Percentiles rank a stretch among this genome's conserved stretches.
These are phyloP conservation scores for Mycena sp. DNA, from an alignment of 1,284 basidiomycete genomes.

Conservation along the genomic window DNA sequence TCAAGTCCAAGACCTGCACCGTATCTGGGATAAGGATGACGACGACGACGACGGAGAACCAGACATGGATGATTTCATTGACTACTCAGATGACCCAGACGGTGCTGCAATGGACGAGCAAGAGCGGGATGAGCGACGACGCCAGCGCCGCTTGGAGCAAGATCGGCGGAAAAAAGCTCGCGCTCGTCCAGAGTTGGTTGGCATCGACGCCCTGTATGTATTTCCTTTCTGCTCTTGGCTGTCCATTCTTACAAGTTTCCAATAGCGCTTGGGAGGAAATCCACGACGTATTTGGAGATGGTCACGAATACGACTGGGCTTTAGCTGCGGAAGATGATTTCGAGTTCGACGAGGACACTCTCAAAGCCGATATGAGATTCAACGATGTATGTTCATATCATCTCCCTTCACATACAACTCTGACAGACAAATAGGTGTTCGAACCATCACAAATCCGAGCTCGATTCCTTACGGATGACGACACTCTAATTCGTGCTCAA, in stretches of 20 bases:
- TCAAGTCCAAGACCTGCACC: slow-evolving; percentile 75
- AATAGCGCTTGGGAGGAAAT: slow-evolving; percentile 95
- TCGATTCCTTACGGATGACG: slow-evolving; percentile 92
- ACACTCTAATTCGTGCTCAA: slow-evolving; percentile 89
- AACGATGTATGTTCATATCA: slow-evolving; percentile 76
- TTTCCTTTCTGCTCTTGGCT: slow-evolving; percentile 2
- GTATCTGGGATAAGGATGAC: slow-evolving; percentile 88
- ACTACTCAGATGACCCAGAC: slow-evolving; percentile 90
- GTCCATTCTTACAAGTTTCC: slow-evolving; percentile 28
- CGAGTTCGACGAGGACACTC: slow-evolving; percentile 70
- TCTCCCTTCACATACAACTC: slow-evolving; percentile 13
- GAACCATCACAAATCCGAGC: slow-evolving; percentile 97
- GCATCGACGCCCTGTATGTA: slow-evolving; percentile 87
- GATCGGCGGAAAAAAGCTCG: slow-evolving; percentile 67
- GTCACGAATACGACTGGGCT: slow-evolving; percentile 97
- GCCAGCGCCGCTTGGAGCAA: slow-evolving; percentile 73
- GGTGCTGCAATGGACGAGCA: slow-evolving; percentile 75
- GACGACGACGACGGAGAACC: slow-evolving; percentile 79
- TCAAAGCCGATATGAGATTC: slow-evolving; percentile 63
- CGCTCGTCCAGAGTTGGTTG: slow-evolving; percentile 79
- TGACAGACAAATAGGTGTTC: slow-evolving; percentile 76
- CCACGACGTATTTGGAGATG: slow-evolving; percentile 96
- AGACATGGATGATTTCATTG: slow-evolving; percentile 91
- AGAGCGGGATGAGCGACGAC: slow-evolving; percentile 77
- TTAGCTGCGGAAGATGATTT: slow-evolving; percentile 80